phyloP scores from a whole-genome alignment of 2,329 filamentous ascomycete genomes.

The Akanthomyces muscarius region DNA sequence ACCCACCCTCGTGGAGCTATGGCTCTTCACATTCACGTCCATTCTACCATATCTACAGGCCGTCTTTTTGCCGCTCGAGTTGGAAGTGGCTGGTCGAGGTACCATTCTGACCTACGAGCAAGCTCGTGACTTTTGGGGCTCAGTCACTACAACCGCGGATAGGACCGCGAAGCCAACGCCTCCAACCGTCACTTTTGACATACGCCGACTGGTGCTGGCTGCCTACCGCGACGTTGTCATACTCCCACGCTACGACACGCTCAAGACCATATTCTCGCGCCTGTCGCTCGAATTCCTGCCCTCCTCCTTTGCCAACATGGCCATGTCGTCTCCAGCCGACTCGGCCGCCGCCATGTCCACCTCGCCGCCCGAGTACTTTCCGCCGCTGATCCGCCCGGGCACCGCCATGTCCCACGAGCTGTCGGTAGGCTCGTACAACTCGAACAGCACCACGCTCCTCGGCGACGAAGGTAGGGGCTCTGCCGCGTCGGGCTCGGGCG shows the following conservation, averaged over 20 bases:
- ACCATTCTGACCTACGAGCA: constrained; percentile 72
- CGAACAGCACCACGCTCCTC: constrained; percentile 74
- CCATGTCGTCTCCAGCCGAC: constrained; percentile 49
- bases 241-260: constrained; percentile 78
- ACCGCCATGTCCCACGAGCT: constrained; percentile 74
- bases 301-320: constrained; percentile 48
- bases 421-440: constrained; percentile 73
- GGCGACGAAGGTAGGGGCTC: constrained; percentile 46
- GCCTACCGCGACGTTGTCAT: constrained; percentile 88
- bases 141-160: constrained; percentile 47
- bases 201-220: constrained; percentile 82
- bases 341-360: constrained; percentile 49
- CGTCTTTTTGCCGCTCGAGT: constrained; percentile 86
- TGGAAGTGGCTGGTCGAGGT: constrained; percentile 86
- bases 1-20: constrained; percentile 84
- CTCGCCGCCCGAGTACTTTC: constrained; percentile 47
- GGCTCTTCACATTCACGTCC: constrained; percentile 87
- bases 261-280: constrained; percentile 87
- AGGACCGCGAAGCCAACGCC: constrained; percentile 42
- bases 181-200: constrained; percentile 63
- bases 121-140: constrained; percentile 87
- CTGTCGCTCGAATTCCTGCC: constrained; percentile 76
- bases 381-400: constrained; percentile 55
- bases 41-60: constrained; percentile 93
- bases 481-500: constrained; percentile 40